A percentile compares a stretch with the other conserved stretches of the same genome.
Evolutionary conservation across 768 basidiomycete species (phyloP).

Genomic region (Mycena metata): DNA sequence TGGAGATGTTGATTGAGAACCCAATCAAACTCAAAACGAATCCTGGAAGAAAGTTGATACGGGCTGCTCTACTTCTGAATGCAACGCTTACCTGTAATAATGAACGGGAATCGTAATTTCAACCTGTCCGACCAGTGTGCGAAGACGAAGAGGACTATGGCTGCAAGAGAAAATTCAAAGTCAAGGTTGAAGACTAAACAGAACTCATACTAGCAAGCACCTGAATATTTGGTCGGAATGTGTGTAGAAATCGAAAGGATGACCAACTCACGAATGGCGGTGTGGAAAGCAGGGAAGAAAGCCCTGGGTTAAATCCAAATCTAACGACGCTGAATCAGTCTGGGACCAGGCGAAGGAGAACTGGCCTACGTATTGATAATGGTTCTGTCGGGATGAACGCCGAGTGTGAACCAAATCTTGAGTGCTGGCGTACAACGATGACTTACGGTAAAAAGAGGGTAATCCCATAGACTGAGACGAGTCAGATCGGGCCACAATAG

Average conservation of each 20-base stretch:
- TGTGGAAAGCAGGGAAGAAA: constrained; percentile 76
- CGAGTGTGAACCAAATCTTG: neutral
- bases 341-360: neutral
- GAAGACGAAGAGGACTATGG: constrained; percentile 63
- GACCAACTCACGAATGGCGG: constrained; percentile 64
- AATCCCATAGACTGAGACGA: constrained; percentile 32
- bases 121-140: constrained; percentile 72
- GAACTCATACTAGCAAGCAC: constrained; percentile 63
- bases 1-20: constrained; percentile 75
- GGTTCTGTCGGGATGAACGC: constrained; percentile 53
- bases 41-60: no score
- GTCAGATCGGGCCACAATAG: no score
- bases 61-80: no score
- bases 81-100: constrained; percentile 52
- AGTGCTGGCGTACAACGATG: neutral
- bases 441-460: constrained; percentile 75
- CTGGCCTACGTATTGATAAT: constrained; percentile 66
- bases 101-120: constrained; percentile 69
- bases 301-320: constrained; percentile 68
- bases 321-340: constrained; percentile 2
- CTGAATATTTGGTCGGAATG: constrained; percentile 3
- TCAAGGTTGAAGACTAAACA: no score
- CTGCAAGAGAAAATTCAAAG: constrained; percentile 45
- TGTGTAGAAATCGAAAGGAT: neutral
- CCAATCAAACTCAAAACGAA: constrained; percentile 66